phyloP scores from a whole-genome alignment of 2,329 filamentous ascomycete genomes.

The Colletotrichum truncatum region DNA sequence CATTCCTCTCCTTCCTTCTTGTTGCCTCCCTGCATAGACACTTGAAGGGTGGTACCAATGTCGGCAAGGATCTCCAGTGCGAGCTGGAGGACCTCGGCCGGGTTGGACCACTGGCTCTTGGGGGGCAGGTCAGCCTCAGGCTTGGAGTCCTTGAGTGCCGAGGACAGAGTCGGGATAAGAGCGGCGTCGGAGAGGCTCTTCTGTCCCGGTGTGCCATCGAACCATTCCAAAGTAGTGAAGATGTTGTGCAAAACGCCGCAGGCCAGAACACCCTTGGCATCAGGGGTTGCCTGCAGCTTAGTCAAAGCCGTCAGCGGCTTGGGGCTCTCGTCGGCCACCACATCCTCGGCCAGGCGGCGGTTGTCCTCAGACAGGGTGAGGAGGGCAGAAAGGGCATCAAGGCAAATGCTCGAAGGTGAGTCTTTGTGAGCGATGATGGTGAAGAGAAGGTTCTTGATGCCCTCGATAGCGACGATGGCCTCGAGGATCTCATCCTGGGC shows the following conservation, averaged over 20 bases:
- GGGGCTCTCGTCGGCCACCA: slow-evolving; percentile 59
- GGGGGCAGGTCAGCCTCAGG: slow-evolving; percentile 33
- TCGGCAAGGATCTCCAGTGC: slow-evolving; percentile 71
- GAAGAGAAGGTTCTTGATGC: slow-evolving; percentile 64
- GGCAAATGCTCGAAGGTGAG: slow-evolving; percentile 50
- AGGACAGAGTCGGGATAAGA: slow-evolving; percentile 56
- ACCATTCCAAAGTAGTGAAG: slow-evolving; percentile 63
- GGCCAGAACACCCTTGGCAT: slow-evolving; percentile 61
- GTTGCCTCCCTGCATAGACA: slow-evolving; percentile 52
- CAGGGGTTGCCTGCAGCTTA: slow-evolving; percentile 56
- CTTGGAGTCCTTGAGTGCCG: slow-evolving; percentile 46
- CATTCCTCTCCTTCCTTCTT: slow-evolving; percentile 48
- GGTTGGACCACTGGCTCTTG: slow-evolving; percentile 49
- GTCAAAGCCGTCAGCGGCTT: slow-evolving; percentile 60
- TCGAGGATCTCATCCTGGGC: slow-evolving; percentile 69
- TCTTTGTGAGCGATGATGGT: slow-evolving; percentile 56
- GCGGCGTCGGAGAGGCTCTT: slow-evolving; percentile 59
- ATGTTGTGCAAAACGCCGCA: slow-evolving; percentile 72
- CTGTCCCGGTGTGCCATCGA: slow-evolving; percentile 58
- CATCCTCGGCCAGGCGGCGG: slow-evolving; percentile 56
- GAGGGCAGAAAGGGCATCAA: slow-evolving; percentile 63
- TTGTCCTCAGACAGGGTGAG: slow-evolving; percentile 70
- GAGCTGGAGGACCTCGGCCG: slow-evolving; percentile 58
- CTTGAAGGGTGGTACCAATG: slow-evolving; percentile 68
- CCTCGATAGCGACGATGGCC: slow-evolving; percentile 58